Conservation (phyloP, 257 asterid species). For the Nicotiana undulata region DNA sequence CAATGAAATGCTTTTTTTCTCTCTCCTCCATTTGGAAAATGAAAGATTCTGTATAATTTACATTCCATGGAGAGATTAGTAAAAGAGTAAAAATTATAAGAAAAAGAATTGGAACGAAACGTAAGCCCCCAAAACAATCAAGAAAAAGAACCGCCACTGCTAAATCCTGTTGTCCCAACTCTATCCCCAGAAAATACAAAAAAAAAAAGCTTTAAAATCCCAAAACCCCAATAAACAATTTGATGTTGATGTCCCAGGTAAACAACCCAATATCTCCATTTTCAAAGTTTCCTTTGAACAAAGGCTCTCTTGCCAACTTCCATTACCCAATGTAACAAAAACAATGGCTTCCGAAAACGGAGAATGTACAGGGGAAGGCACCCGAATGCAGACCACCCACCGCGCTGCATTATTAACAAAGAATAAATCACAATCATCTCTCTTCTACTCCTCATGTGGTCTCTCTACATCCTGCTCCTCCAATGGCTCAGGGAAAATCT, state of each 20-base stretch:
- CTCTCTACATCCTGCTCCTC: constrained; percentile 42
- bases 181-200: background rate
- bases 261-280: constrained; percentile 5
- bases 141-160: constrained; percentile 16
- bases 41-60: constrained; percentile 32
- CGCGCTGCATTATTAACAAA: constrained; percentile 33
- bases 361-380: constrained; percentile 24
- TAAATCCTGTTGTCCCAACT: constrained; percentile 12
- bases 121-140: constrained; percentile 19
- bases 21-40: constrained; percentile 20
- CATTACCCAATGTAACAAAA: constrained; percentile 16
- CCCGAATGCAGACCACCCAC: constrained; percentile 15
- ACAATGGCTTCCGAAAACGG: constrained; percentile 17
- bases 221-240: constrained; percentile 17
- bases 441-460: constrained; percentile 24
- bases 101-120: constrained; percentile 11
- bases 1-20: constrained; percentile 2
- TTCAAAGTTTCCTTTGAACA: background rate
- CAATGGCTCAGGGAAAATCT: constrained; percentile 74
- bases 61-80: constrained; percentile 35
- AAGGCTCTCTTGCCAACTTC: constrained; percentile 14
- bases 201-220: background rate
- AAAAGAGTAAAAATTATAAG: constrained; percentile 22
- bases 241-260: constrained; percentile 8
- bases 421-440: constrained; percentile 33